Base-by-base conservation (phyloP, 192 early-diverging fungal species). In the Diversispora eburnea region DNA sequence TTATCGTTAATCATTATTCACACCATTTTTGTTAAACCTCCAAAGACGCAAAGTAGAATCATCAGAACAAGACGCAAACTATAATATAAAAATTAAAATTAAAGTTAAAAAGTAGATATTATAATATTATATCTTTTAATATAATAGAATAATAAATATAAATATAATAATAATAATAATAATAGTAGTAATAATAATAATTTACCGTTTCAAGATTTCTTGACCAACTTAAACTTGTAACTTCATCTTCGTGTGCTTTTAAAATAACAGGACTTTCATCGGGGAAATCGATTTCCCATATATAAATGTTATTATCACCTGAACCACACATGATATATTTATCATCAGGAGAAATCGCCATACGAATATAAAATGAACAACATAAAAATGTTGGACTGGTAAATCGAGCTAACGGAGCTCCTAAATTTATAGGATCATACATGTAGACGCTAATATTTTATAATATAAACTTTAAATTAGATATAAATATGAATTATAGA, bases 31-130 rank as follows among this genome's bases (percentile, higher is more conserved):
- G 22, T 80, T 39, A 19, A 80, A 57, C 46, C 82, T 85, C 93
- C 93, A 95, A 69, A 95, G 69, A 20, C 93, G 80, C 60, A 90
- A 75, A 4, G 76, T 84, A 8, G 81, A 78, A 77, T 95, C 93
- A 66, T 94, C 92, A 0, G 87, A 84, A 72, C 91, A 91, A n/a
- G 88, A 84, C 13, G 87, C 90, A 54, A 94, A 80, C 86, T 92
- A 41, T 49, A 25, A 79, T 7, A 72, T 9, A 74, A 47, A 62
- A n/a, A n/a, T n/a, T n/a, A n/a, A n/a, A n/a, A n/a, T n/a, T n/a
- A n/a, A n/a, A n/a, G n/a, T n/a, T n/a, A n/a, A n/a, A n/a, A n/a
- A n/a, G n/a, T n/a, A n/a, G n/a, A n/a, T n/a, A 33, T 33, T 33
- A 33, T 0, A 33, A 33, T 33, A 33, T 15, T 42, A 61, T 71